Evolutionary conservation across 805 yeast genomes (phyloP), one percentile per base, ranked within the genome.

Genomic region (Torulaspora indica): DNA sequence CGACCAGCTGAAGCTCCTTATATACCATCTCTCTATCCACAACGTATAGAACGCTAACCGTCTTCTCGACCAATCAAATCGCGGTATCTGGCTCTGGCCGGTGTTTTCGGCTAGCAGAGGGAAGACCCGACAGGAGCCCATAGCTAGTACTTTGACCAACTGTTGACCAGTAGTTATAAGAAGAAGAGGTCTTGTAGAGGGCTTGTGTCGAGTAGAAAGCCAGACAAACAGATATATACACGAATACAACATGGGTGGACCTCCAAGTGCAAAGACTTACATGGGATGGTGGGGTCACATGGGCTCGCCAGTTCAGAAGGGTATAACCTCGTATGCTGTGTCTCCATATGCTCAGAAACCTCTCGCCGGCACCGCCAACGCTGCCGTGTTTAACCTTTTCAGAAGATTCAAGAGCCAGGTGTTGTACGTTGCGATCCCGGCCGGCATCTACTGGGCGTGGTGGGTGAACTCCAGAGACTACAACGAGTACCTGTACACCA

Each of bases 211-310:
- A 10, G 8, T 9, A 20, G 34, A 7, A 28, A 13, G 2, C 13
- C 18, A 27, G 34, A 18, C 31, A 27, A 15, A 20, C 34, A 33
- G 8, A 25, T 20, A 28, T 15, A 33, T 4, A 35, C 28, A 25
- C 10, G 28, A 25, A 25, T 4, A 42, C 10, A 42, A 17, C 14
- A 82, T 82, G 88, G 85, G 78, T 66, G 85, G 78, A 66, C 86
- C 83, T 63, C 83, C 83, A 66, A 78, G 78, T 58, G 81, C 82
- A 59, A 79, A 77, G 58, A 66, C 88, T 63, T 89, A 84, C 64
- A 82, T 86, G 91, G 97, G 97, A 59, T 89, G 96, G 96, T 89
- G 97, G 97, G 97, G 97, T 65, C 69, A 75, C 73, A 70, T 89
- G 65, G 95, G 95, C 50, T 77, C 85, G 69, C 90, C 93, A 66